Evolutionary conservation across 2,329 filamentous ascomycete genomes (phyloP).

Genomic region (Amauroascus niger): DNA sequence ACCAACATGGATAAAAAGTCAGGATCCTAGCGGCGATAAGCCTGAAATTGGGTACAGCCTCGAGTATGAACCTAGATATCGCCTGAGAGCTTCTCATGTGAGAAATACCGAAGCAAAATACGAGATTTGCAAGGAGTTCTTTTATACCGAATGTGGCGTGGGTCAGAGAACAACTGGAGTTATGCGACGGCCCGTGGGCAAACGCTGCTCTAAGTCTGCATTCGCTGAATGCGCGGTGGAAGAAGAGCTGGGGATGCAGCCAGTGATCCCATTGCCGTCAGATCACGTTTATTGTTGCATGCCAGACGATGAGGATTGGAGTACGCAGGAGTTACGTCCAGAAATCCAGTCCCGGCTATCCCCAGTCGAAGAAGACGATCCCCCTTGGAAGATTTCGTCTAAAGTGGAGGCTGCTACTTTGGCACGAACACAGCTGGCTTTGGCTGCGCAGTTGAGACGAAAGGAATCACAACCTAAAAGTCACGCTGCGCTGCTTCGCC

Average conservation of each 20-base stretch:
- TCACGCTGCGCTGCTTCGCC: slow-evolving; percentile 40
- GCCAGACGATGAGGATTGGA: slow-evolving; percentile 35
- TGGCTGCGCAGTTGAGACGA: slow-evolving; percentile 34
- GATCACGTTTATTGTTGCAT: slow-evolving; percentile 40
- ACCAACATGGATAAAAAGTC: slow-evolving; percentile 36
- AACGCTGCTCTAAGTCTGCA: slow-evolving; percentile 38
- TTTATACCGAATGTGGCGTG: slow-evolving; percentile 39
- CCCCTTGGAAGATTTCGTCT: slow-evolving; percentile 22
- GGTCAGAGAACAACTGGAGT: slow-evolving; percentile 36
- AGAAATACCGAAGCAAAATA: slow-evolving; percentile 32
- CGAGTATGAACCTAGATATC: slow-evolving; percentile 34
- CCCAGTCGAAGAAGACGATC: slow-evolving; percentile 18
- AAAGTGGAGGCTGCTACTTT: slow-evolving; percentile 25
- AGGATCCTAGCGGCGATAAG: slow-evolving; percentile 40
- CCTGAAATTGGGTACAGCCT: slow-evolving; percentile 38
- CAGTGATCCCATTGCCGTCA: slow-evolving; percentile 37
- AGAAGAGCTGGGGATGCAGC: slow-evolving; percentile 38
- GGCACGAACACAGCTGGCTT: slow-evolving; percentile 32
- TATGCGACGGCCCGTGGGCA: slow-evolving; percentile 36
- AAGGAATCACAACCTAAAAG: slow-evolving; percentile 32
- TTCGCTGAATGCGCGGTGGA: slow-evolving; percentile 40
- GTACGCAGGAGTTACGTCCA: slow-evolving; percentile 19
- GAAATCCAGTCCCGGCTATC: neutral
- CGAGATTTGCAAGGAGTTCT: slow-evolving; percentile 32
- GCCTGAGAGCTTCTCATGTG: slow-evolving; percentile 29